phyloP scores from a whole-genome alignment of 1,139 yeast genomes.

The Candida anutae region DNA sequence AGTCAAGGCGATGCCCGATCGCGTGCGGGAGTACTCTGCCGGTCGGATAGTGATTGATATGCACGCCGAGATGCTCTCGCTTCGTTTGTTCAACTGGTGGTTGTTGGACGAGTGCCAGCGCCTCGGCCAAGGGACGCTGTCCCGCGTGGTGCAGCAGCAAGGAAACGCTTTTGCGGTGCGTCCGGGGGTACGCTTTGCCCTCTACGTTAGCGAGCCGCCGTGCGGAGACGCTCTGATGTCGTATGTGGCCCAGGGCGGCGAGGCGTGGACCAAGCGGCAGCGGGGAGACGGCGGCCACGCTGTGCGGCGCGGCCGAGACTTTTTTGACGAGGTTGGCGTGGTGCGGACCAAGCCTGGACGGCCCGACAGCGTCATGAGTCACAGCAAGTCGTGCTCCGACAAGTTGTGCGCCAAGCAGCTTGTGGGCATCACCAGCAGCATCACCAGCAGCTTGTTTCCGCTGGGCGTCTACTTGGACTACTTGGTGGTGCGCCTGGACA shows the following conservation, averaged over 20 bases:
- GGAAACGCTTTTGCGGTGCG: conserved; percentile 18
- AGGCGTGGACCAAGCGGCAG: conserved; percentile 6
- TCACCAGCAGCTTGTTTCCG: conserved; percentile 37
- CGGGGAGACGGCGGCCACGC: conserved; percentile 1
- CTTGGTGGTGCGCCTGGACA: conserved; percentile 44
- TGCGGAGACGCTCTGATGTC: conserved; percentile 87
- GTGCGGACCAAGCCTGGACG: conserved; percentile 93
- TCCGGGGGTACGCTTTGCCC: conserved; percentile 34
- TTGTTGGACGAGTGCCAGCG: conserved; percentile 20
- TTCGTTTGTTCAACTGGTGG: conserved; percentile 58
- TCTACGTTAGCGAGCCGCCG: conserved; percentile 76
- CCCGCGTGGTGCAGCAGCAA: conserved; percentile 12
- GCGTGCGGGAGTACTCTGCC: conserved; percentile 25
- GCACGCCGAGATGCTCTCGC: conserved; percentile 78
- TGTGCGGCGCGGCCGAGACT: conserved; percentile 52
- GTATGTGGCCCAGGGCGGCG: conserved; percentile 8
- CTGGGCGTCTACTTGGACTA: conserved; percentile 40
- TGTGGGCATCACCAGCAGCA: conserved; percentile 49
- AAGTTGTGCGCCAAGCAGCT: conserved; percentile 62
- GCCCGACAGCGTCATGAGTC: conserved; percentile 58
- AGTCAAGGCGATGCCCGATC: conserved; percentile 66
- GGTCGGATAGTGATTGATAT: conserved; percentile 74
- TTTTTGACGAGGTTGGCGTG: conserved; percentile 48
- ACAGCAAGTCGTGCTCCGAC: conserved; percentile 85
- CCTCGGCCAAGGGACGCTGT: conserved; percentile 3